Conservation (phyloP, 2,329 filamentous ascomycete species). For the Verruconis gallopava region DNA sequence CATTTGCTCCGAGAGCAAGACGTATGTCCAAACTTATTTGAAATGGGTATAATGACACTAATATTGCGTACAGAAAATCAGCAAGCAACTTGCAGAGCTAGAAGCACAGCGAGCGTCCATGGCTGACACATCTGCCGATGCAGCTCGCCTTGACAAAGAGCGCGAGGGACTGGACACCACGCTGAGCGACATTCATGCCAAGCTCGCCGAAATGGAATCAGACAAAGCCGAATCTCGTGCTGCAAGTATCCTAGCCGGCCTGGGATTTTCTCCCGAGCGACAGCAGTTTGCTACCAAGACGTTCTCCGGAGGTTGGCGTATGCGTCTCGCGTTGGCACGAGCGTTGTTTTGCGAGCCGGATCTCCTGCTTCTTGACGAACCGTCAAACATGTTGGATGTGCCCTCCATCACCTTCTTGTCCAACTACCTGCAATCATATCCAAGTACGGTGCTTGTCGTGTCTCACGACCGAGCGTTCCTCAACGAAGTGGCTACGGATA, state of each 20-base stretch:
- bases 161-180: conserved; percentile 84
- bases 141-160: conserved; percentile 70
- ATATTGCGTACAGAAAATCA: conserved; percentile 74
- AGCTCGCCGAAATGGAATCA: conserved; percentile 96
- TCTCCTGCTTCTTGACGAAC: conserved; percentile 90
- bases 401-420: conserved; percentile 98
- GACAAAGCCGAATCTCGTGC: conserved; percentile 95
- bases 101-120: conserved; percentile 65
- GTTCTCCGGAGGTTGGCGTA: conserved; percentile 98
- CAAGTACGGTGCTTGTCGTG: conserved; percentile 88
- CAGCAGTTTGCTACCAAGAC: conserved; percentile 92
- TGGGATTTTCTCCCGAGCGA: conserved; percentile 87
- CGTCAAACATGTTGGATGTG: conserved; percentile 99
- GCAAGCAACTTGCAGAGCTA: conserved; percentile 58
- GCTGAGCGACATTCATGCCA: conserved; percentile 78
- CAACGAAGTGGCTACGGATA: conserved; percentile 98
- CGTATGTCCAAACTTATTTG: conserved; percentile 36
- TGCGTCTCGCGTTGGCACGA: conserved; percentile 88
- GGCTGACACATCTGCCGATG: conserved; percentile 87
- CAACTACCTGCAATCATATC: conserved; percentile 87
- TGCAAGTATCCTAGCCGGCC: conserved; percentile 88
- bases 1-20: conserved; percentile 81
- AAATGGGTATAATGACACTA: no score
- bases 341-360: conserved; percentile 97
- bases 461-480: conserved; percentile 98